Base-by-base conservation (phyloP, 2,329 filamentous ascomycete genomes). In the Arachnomyces sp. region DNA sequence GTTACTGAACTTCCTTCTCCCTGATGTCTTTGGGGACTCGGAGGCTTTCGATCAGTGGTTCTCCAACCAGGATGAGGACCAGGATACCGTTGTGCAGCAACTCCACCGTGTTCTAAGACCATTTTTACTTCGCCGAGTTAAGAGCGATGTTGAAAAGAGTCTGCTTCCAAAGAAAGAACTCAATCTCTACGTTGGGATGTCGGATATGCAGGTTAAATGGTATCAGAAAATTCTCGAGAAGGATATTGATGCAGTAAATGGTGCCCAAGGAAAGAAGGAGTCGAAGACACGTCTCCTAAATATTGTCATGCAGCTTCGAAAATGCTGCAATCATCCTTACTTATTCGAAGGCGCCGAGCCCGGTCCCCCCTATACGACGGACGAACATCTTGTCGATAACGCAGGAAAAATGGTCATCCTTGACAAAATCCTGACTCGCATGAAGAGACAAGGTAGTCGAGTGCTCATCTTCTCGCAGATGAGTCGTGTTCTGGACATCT, bases 381-480 rank as follows among this genome's bases (percentile, higher is more conserved):
- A 98, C 56, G 90, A 96, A 65, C 93, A 98, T 66, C 73, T 98
- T 38, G 72, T 98, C 31, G 84, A 80, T 67, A 98, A 96, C 53
- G 81, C 92, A 1, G 92, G 89, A 15, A 98, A 98, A 69, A 98
- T 98, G 92, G 78, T 88, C 25, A 88, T 98, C 59, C 75, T 98
- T 13, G 92, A 98, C 69, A 94, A 87, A 66, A 77, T 98, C 8
- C 72, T 98, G 36, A 81, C 76, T 54, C 80, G 89, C 34, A 78
- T 98, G 69, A 75, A 89, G 63, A 78, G 76, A 34, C 84, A 95
- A 59, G 92, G 88, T 31, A 96, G 89, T 58, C 79, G 92, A 49
- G 88, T 98, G n/a, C 77, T 98, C 41, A 96, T 98, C 53, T 98
- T 98, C 69, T 98, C 92, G 1, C 92, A 98, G 59, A 98, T 98